Evolutionary conservation across 805 yeast species (phyloP).

Genomic region (Starmerella tilneyi): DNA sequence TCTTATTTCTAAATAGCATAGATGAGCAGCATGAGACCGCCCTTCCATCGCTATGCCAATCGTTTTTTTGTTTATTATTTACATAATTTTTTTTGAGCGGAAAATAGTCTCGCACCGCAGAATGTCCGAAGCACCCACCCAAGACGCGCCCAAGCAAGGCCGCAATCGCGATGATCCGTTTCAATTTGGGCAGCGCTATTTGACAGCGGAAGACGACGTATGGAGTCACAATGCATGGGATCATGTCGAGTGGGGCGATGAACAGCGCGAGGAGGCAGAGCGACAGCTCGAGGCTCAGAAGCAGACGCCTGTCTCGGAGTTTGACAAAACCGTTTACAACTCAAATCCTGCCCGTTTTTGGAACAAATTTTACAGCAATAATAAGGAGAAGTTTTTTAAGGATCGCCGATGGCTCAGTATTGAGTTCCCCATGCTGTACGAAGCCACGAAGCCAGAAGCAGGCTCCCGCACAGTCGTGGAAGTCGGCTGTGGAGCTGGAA

Average conservation of each 20-base stretch:
- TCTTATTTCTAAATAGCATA: too few species aligned
- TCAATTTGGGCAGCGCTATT: slow-evolving; percentile 76
- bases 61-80: too few species aligned
- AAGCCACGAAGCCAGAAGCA: slow-evolving; percentile 60
- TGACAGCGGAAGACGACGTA: slow-evolving; percentile 60
- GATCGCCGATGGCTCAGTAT: slow-evolving; percentile 93
- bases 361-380: slow-evolving; percentile 88
- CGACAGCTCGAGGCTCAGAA: slow-evolving; percentile 63
- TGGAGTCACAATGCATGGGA: slow-evolving; percentile 95
- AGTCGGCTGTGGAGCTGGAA: slow-evolving; percentile 98
- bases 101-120: not conserved
- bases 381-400: slow-evolving; percentile 87
- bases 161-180: slow-evolving; percentile 63
- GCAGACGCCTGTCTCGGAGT: slow-evolving; percentile 76
- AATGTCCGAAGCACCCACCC: not conserved
- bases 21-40: too few species aligned
- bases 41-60: too few species aligned
- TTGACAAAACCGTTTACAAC: slow-evolving; percentile 67
- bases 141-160: not conserved
- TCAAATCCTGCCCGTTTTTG: slow-evolving; percentile 85
- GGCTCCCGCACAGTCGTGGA: slow-evolving; percentile 72
- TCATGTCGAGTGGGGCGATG: slow-evolving; percentile 95
- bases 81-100: slow-evolving; percentile 3
- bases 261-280: slow-evolving; percentile 66
- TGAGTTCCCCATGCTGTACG: slow-evolving; percentile 80